A percentile compares a stretch with the other conserved stretches of the same genome.
phyloP scores from a whole-genome alignment of 306 rosid genomes.

The Quercus engelmannii region DNA sequence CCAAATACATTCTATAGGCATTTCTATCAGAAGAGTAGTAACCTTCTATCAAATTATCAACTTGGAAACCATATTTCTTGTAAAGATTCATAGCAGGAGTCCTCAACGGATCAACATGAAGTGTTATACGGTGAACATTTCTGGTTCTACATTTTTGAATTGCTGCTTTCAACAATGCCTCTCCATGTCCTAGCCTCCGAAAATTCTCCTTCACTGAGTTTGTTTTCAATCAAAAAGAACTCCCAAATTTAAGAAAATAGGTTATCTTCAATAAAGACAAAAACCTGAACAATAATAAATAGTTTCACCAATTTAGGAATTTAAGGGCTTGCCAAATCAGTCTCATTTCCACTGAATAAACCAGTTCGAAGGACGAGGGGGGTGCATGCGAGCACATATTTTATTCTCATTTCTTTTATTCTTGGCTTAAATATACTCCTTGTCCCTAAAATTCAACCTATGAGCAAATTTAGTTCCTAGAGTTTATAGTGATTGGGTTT shows the following conservation, averaged over 20 bases:
- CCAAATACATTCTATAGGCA: constrained; percentile 84
- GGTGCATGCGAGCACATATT: not conserved
- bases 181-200: constrained; percentile 81
- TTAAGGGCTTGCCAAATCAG: not conserved
- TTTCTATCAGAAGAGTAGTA: constrained; percentile 73
- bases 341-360: not conserved
- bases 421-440: too few relatives aligned
- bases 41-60: constrained; percentile 57
- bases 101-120: constrained; percentile 81
- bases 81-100: constrained; percentile 69
- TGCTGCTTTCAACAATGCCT: constrained; percentile 70
- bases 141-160: constrained; percentile 66
- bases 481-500: too few relatives aligned
- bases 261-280: not conserved
- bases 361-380: not conserved
- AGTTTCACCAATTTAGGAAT: not conserved
- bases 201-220: constrained; percentile 67
- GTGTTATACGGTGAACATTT: constrained; percentile 62
- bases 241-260: constrained; percentile 9
- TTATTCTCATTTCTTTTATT: not conserved
- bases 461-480: too few relatives aligned
- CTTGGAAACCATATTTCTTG: constrained; percentile 73
- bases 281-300: not conserved
- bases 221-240: not conserved
- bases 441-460: too few relatives aligned